A percentile compares a stretch with the other conserved stretches of the same genome.
Evolutionary conservation across 192 early-diverging fungal genomes (phyloP).

Genomic region (Backusella macrospora): DNA sequence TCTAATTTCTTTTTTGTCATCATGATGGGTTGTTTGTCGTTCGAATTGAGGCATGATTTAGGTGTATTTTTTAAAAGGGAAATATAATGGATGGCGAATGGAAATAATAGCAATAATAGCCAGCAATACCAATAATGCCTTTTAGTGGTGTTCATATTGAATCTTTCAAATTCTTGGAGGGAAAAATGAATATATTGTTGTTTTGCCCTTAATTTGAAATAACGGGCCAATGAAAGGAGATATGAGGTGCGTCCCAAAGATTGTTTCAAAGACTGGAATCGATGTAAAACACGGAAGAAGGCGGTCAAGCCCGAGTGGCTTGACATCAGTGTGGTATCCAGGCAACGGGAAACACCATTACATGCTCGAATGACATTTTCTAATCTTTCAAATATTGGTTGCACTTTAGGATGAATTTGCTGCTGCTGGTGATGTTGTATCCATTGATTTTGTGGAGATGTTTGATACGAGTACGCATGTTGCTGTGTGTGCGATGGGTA

Average conservation of each 20-base stretch:
- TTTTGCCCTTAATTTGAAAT: not conserved
- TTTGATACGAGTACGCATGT: not conserved
- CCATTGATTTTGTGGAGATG: not conserved
- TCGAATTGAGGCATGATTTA: not conserved
- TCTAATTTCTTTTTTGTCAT: not conserved
- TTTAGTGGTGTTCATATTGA: not conserved
- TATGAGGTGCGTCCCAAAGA: not conserved
- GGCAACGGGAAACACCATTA: not conserved
- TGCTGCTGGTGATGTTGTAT: not conserved
- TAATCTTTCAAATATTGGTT: not conserved
- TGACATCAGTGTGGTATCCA: conserved; percentile 3
- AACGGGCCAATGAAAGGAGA: not conserved
- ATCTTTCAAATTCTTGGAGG: not conserved
- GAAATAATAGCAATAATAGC: not conserved
- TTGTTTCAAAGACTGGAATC: not conserved
- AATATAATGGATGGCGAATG: not conserved
- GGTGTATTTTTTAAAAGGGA: not conserved
- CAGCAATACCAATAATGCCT: not conserved
- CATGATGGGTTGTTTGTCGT: not conserved
- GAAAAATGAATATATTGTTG: not conserved
- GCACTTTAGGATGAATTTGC: not conserved
- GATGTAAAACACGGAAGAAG: conserved; percentile 3
- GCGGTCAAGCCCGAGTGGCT: not conserved
- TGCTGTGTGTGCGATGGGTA: not conserved
- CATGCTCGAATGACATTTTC: not conserved